Base-by-base conservation (phyloP, 2,329 filamentous ascomycete species). In the Paraphoma sp. region DNA sequence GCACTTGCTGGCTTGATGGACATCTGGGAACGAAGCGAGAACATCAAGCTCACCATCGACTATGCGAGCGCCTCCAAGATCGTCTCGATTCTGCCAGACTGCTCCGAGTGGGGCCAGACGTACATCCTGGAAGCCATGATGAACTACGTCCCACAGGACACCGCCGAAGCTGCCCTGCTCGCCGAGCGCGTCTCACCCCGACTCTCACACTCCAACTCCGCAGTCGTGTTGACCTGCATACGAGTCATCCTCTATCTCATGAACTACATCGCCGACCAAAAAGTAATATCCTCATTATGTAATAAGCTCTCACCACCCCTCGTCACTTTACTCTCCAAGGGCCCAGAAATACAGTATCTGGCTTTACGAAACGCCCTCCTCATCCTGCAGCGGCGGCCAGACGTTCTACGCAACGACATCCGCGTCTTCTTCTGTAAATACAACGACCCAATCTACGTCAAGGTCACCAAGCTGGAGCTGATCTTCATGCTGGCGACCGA, bases 341-440 rank as follows among this genome's bases (percentile, higher is more conserved):
- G 94, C 0, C 92, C 95, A 0, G 95, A 99, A 75, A 95, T 99
- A n/a, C 95, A 99, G 76, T 99, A 99, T 73, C 84, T 99, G 6
- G 95, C 95, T 0, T 84, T 99, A 16, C 86, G 95, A 61, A 99
- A 99, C 73, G 95, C 95, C 0, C 84, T 99, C 2, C 83, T 99
- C 12, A 99, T 99, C 65, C 82, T 99, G 50, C 95, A 99, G 76
- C 86, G 94, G 68, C 86, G 94, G 53, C 95, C 95, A 0, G 95
- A 98, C 71, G 94, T 99, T 8, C 79, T 99, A 51, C 87, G 93
- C 62, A 98, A 97, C 77, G 95, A 99, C 76, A 98, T 99, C 60
- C 88, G 95, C 45, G 95, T 99, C 31, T 99, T 99, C 80, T 99
- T 99, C 80, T 99, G 95, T 87, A 99, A 99, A 83, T 99, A 99